Percentiles rank a stretch among this genome's conserved stretches.
Evolutionary conservation across 768 basidiomycete species (phyloP).

Genomic region (Chlorophyllum brunneum): DNA sequence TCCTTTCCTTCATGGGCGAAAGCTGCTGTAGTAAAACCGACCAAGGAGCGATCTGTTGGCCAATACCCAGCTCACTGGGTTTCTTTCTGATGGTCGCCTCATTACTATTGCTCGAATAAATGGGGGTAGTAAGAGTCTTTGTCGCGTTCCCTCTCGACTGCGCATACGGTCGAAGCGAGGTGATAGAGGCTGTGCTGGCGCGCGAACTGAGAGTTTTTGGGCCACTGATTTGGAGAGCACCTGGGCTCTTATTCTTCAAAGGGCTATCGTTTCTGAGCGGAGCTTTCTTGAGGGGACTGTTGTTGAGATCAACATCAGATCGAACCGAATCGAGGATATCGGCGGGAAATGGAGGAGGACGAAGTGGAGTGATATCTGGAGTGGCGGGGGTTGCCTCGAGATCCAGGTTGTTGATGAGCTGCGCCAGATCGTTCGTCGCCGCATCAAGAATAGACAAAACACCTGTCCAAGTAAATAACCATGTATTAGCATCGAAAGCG

Average conservation of each 20-base stretch:
- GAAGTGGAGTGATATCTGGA: slow-evolving; percentile 44
- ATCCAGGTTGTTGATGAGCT: slow-evolving; percentile 76
- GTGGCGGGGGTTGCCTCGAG: slow-evolving; percentile 70
- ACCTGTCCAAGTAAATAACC: slow-evolving; percentile 28
- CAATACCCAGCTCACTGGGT: slow-evolving; percentile 26
- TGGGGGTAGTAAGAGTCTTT: slow-evolving; percentile 5
- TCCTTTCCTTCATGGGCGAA: slow-evolving; percentile 17
- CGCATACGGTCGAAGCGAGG: slow-evolving; percentile 25
- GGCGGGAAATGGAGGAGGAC: slow-evolving; percentile 27
- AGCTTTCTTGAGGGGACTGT: slow-evolving; percentile 37
- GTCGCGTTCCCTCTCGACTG: slow-evolving; percentile 20
- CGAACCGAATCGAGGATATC: slow-evolving; percentile 6
- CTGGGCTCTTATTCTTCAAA: slow-evolving; percentile 22
- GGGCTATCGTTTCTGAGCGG: slow-evolving; percentile 30
- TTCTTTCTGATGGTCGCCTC: slow-evolving; percentile 5
- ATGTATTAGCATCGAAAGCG: background rate
- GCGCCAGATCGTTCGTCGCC: slow-evolving; percentile 76
- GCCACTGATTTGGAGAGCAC: background rate
- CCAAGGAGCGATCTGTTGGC: slow-evolving; percentile 66
- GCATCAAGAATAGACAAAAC: slow-evolving; percentile 71
- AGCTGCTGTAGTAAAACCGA: slow-evolving; percentile 33
- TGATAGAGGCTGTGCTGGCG: slow-evolving; percentile 34
- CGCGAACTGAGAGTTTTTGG: slow-evolving; percentile 28
- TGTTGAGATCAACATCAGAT: slow-evolving; percentile 4
- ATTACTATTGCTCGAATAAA: slow-evolving; percentile 8